A percentile compares a stretch with the other conserved stretches of the same genome.
phyloP scores from a whole-genome alignment of 176 grass and related monocot species.

The Cenchrus americanus region DNA sequence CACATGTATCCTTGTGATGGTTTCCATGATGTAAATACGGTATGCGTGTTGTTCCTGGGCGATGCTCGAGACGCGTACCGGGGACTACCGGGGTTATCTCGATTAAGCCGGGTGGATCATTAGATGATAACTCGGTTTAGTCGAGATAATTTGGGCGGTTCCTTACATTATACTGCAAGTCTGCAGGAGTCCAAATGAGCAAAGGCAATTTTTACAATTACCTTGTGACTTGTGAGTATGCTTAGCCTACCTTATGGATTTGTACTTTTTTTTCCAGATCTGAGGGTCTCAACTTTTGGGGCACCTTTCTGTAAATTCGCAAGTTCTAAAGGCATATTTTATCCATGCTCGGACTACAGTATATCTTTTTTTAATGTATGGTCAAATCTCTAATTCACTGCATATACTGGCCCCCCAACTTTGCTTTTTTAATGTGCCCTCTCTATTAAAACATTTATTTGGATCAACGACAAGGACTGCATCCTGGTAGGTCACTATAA shows the following conservation, averaged over 20 bases:
- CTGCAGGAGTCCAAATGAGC: background rate
- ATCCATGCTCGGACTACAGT: background rate
- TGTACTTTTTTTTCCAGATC: too few relatives aligned
- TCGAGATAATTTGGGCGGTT: too few relatives aligned
- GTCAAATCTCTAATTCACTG: constrained; percentile 11
- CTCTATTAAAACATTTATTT: background rate
- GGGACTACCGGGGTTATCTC: too few relatives aligned
- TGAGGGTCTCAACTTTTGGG: background rate
- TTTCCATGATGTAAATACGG: too few relatives aligned
- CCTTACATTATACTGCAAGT: too few relatives aligned
- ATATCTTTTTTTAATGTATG: constrained; percentile 14
- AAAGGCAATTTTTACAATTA: background rate
- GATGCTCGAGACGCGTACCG: too few relatives aligned
- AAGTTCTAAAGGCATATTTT: background rate
- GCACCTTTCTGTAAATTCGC: constrained; percentile 16
- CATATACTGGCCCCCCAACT: background rate
- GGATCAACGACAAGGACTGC: background rate
- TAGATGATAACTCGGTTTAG: too few relatives aligned
- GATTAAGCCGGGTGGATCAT: too few relatives aligned
- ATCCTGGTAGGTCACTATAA: constrained; percentile 5
- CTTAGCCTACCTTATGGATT: background rate
- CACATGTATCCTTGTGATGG: too few relatives aligned
- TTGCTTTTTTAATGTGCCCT: background rate
- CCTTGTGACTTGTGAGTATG: background rate
- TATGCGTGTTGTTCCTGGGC: too few relatives aligned